phyloP scores from a whole-genome alignment of 345 rosid species.

The Eucalyptus guilfoylei region DNA sequence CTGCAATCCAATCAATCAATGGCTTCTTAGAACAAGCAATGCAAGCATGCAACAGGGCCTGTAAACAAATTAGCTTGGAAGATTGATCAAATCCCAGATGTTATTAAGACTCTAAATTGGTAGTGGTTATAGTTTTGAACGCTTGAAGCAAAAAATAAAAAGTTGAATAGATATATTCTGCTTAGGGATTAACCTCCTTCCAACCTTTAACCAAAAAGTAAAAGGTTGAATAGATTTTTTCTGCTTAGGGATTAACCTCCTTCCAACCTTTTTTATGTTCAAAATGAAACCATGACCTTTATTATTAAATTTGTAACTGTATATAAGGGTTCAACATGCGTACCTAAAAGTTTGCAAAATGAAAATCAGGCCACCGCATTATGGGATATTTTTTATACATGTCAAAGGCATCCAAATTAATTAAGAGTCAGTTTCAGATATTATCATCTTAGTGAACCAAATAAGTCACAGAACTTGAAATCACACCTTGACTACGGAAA shows the following conservation, averaged over 20 bases:
- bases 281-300: neutral
- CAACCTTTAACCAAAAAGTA: neutral
- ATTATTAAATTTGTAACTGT: neutral
- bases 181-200: neutral
- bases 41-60: constrained; percentile 98
- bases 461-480: neutral
- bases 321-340: neutral
- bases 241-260: neutral
- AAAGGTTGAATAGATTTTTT: neutral
- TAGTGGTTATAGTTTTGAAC: neutral
- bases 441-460: neutral
- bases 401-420: neutral
- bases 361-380: neutral
- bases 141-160: neutral
- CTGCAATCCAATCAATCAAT: constrained; percentile 84
- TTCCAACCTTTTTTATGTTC: neutral
- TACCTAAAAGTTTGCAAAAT: neutral
- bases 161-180: neutral
- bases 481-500: constrained; percentile 83
- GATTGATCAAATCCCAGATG: neutral
- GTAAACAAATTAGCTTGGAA: neutral
- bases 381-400: neutral
- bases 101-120: neutral
- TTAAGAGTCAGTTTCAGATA: neutral
- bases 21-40: constrained; percentile 86